These are phyloP conservation scores for Candida alai DNA, from an alignment of 805 yeast species.

Conservation along the genomic window DNA sequence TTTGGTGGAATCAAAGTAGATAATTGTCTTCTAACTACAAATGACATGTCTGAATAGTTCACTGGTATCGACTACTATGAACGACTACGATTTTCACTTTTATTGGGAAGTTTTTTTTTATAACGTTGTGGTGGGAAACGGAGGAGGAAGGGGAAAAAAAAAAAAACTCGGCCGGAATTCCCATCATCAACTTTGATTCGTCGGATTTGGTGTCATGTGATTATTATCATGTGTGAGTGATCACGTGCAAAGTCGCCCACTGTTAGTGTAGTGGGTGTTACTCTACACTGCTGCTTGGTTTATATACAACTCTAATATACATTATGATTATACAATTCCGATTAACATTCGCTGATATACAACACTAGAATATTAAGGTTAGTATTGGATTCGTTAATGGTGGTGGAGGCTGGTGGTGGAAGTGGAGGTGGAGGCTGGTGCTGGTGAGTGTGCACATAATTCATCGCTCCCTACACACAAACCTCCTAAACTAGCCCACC, in stretches of 20 bases:
- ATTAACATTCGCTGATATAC: constrained; percentile 37
- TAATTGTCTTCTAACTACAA: constrained; percentile 85
- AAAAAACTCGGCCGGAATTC: not conserved
- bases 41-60: no score
- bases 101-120: constrained; percentile 1
- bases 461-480: no score
- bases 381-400: no score
- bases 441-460: no score
- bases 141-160: not conserved
- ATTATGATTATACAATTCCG: not conserved
- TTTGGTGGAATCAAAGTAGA: constrained; percentile 98
- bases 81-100: no score
- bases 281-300: no score
- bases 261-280: no score
- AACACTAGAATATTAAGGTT: constrained; percentile 30
- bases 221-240: no score
- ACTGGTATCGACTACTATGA: constrained; percentile 6
- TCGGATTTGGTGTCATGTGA: not conserved
- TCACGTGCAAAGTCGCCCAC: not conserved
- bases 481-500: not conserved
- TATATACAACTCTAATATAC: constrained; percentile 1
- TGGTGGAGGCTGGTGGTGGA: no score
- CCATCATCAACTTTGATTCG: constrained; percentile 3
- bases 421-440: no score
- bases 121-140: not conserved